Evolutionary conservation across 495 filamentous ascomycete species (phyloP).

Genomic region (Alectoria sarmentosa): DNA sequence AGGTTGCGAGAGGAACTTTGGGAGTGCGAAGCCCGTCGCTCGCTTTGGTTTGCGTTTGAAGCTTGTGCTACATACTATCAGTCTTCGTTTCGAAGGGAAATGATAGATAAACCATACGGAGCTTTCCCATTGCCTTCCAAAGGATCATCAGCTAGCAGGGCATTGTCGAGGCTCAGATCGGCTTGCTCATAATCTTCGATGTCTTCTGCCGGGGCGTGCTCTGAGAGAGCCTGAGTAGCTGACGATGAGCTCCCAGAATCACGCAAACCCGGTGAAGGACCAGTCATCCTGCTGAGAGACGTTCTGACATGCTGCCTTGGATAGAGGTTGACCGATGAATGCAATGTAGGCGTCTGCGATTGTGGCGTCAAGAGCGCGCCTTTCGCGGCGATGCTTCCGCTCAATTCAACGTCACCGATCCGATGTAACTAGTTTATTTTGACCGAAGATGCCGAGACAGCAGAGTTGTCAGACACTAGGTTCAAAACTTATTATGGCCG

Average conservation of each 20-base stretch:
- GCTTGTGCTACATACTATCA: slow-evolving; percentile 46
- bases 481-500: too few species aligned
- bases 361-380: background rate
- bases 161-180: slow-evolving; percentile 29
- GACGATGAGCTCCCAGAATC: slow-evolving; percentile 15
- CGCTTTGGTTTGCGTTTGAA: slow-evolving; percentile 82
- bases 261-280: slow-evolving; percentile 10
- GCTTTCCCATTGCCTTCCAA: slow-evolving; percentile 41
- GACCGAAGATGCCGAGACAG: too few species aligned
- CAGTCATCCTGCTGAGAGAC: slow-evolving; percentile 15
- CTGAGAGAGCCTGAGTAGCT: background rate
- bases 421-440: too few species aligned
- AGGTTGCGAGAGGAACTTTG: slow-evolving; percentile 47
- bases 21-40: slow-evolving; percentile 47
- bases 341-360: background rate
- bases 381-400: background rate
- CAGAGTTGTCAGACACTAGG: too few species aligned
- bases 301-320: background rate
- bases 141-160: slow-evolving; percentile 42
- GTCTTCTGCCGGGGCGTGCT: slow-evolving; percentile 13
- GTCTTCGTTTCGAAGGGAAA: background rate
- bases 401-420: too few species aligned
- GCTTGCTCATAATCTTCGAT: slow-evolving; percentile 20
- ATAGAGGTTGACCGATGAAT: background rate
- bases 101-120: slow-evolving; percentile 31